Evolutionary conservation across 225 moss, liverwort and hornwort species (phyloP), one percentile per base, ranked within the genome.

Genomic region (Bryoerythrophyllum caledonicum): DNA sequence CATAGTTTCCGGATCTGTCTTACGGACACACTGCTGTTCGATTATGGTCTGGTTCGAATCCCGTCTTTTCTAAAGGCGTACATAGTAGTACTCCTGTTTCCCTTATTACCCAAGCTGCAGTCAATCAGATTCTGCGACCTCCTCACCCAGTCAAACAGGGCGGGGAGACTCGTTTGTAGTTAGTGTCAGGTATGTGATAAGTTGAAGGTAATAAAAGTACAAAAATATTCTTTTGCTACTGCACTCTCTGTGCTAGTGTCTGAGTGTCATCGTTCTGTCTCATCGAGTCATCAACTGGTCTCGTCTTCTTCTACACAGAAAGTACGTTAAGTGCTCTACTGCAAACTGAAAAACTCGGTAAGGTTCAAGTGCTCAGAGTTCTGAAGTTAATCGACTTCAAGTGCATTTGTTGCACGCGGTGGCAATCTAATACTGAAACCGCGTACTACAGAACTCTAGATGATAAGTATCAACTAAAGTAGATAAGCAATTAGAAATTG

Each of bases 41-140:
- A 74, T 74, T 74, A 52, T 53, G 52, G 37, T 25, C 35, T 63
- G 24, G 61, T 62, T 69, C 15, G 61, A 60, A 8, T 69, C 7
- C 40, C 40, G 26, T 37, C 57, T 21, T 64, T 74, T 64, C 13
- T n/a, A 26, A 54, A 10, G 16, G 53, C 27, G 16, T 65, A 28
- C 20, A 27, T 57, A 20, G 44, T 57, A 57, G 66, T 57, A 57
- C 21, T 41, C 30, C 27, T 66, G 40, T 41, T 35, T 57, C 44
- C 30, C 28, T 66, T 23, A 19, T 41, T 21, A 28, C 74, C 43
- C 54, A 60, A 72, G 60, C 74, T 54, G 65, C 73, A 26, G 52
- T 24, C 52, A 17, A 53, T 65, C 65, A 55, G 28, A 10, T 44
- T 75, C 30, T 57, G 43, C 44, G 15, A 44, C 41, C 55, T 66